phyloP scores from a whole-genome alignment of 1,284 basidiomycete species.

The Gomphus bonarii region DNA sequence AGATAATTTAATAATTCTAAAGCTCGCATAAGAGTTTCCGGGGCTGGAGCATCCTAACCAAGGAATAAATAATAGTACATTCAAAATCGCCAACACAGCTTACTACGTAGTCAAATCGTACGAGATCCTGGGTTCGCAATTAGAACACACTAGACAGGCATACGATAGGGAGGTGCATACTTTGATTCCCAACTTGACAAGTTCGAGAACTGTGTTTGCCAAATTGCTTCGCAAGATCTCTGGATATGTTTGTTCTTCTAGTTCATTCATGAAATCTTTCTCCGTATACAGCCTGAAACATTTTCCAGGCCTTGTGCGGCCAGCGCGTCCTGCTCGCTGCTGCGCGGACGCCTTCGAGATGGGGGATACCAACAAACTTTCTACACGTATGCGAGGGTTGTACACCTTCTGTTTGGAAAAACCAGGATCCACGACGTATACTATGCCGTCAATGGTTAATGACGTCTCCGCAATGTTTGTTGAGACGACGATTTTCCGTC shows the following conservation, averaged over 20 bases:
- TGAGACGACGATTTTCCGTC: constrained; percentile 90
- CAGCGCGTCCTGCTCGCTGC: constrained; percentile 93
- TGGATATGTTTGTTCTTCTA: constrained; percentile 95
- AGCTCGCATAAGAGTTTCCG: constrained; percentile 97
- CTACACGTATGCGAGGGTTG: constrained; percentile 93
- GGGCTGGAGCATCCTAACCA: constrained; percentile 74
- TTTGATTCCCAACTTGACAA: constrained; percentile 89
- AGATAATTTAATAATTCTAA: constrained; percentile 92
- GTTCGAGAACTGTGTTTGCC: constrained; percentile 88
- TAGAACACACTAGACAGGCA: constrained; percentile 5
- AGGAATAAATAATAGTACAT: not conserved
- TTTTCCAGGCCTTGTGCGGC: constrained; percentile 92
- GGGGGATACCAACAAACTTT: constrained; percentile 87
- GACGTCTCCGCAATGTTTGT: constrained; percentile 99
- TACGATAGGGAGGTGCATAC: constrained; percentile 23
- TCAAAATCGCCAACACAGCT: constrained; percentile 17
- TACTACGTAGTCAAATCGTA: constrained; percentile 86
- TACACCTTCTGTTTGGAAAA: constrained; percentile 98
- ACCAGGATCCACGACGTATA: constrained; percentile 97
- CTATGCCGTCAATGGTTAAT: constrained; percentile 96
- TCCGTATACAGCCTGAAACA: constrained; percentile 97
- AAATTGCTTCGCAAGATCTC: constrained; percentile 91
- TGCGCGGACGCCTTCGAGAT: constrained; percentile 96
- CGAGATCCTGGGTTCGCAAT: constrained; percentile 53
- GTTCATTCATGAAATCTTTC: constrained; percentile 90